Percentiles rank a stretch among this genome's conserved stretches.
These are phyloP conservation scores for Bruguiera parviflora DNA, from an alignment of 345 rosid species.

Conservation along the genomic window DNA sequence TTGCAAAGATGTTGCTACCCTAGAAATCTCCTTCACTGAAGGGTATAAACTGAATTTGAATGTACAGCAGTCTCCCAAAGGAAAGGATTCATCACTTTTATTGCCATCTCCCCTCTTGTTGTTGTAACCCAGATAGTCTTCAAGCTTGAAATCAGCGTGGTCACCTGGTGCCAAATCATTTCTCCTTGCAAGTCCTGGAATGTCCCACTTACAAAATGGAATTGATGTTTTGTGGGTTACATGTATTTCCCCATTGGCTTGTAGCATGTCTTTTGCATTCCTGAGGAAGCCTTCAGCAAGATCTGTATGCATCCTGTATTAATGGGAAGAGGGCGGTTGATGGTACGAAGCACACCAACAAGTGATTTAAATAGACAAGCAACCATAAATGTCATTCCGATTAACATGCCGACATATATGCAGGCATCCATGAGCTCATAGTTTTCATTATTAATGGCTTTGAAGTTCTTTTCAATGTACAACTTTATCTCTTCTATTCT, in stretches of 20 bases:
- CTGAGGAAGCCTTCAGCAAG: constrained; percentile 43
- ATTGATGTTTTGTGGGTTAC: constrained; percentile 49
- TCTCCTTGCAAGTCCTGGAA: constrained; percentile 42
- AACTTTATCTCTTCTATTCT: background rate
- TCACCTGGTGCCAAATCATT: constrained; percentile 28
- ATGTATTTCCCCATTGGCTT: constrained; percentile 45
- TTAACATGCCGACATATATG: too few relatives aligned
- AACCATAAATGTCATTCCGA: background rate
- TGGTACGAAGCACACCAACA: background rate
- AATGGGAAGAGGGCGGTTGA: background rate
- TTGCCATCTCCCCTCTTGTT: constrained; percentile 49
- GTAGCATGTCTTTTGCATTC: constrained; percentile 43
- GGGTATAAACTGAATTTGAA: constrained; percentile 37
- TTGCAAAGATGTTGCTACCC: background rate
- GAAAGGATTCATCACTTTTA: constrained; percentile 47
- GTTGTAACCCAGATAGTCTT: constrained; percentile 46
- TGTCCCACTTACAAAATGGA: constrained; percentile 53
- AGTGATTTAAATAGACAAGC: background rate
- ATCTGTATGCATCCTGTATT: constrained; percentile 43
- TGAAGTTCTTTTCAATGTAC: background rate
- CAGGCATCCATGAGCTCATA: too few relatives aligned
- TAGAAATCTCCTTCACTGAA: constrained; percentile 12
- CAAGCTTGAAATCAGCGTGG: constrained; percentile 28
- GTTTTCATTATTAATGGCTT: background rate
- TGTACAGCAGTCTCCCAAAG: constrained; percentile 47